Base-by-base conservation (phyloP, 257 asterid species). In the Ophiorrhiza pumila region DNA sequence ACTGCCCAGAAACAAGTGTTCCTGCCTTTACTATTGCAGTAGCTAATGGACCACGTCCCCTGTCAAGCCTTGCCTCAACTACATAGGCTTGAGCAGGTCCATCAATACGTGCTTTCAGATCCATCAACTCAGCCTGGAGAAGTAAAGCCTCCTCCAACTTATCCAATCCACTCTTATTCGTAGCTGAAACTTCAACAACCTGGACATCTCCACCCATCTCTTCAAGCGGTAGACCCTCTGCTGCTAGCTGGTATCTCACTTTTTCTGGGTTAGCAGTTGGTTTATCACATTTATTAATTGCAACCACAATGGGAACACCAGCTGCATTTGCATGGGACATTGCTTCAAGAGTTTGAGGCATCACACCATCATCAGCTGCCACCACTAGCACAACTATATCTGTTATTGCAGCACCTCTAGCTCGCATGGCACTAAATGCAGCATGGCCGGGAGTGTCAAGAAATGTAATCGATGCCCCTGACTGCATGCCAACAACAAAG, bases 401-500 rank as follows among this genome's bases (percentile, higher is more conserved):
- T 7, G 99, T 94, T 29, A 94, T 90, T 7, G 99, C 98, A 41
- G 99, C 99, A 68, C 99, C 99, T 79, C 98, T 74, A 68, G 96
- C 96, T 65, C 98, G 91, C 99, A 94, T 94, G 20, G 98, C 97
- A 61, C 98, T 91, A 72, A 94, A 94, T 76, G 99, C 98, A 23
- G 99, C 98, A 68, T 94, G 99, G 73, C 99, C 99, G 23, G 99
- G 99, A 66, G 99, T 94, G 83, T 94, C 99, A 3, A 94, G 97
- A 81, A 94, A 94, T 7, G 99, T 94, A 76, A 94, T 94, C 58
- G 86, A 77, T 18, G 90, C 88, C 58, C 99, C 99, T 13, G 97
- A 91, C 71, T 91, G 93, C 99, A 94, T 91, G 79, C 92, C 87
- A 60, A 94, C 96, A 53, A 94, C 95, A 82, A 94, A 94, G 9